These are phyloP conservation scores for Vachellia pachyceras DNA, from an alignment of 306 rosid genomes.

Conservation along the genomic window DNA sequence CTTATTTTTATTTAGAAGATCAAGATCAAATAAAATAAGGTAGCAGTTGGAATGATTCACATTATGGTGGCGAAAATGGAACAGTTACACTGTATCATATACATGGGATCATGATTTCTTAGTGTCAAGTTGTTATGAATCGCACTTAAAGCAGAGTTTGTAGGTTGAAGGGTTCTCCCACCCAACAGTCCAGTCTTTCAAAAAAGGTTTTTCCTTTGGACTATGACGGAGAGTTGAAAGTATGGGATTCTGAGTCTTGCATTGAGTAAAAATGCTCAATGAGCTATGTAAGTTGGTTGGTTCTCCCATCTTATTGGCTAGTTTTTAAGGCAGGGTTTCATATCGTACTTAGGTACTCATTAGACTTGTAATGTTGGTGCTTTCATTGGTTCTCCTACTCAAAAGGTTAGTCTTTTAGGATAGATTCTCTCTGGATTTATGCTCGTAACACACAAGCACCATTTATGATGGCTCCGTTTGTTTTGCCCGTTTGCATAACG, in stretches of 20 bases:
- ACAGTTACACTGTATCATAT: not conserved
- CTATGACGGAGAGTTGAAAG: no score
- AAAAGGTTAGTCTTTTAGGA: not conserved
- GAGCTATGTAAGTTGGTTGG: no score
- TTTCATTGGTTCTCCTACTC: not conserved
- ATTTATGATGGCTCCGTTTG: no score
- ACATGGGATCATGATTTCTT: not conserved
- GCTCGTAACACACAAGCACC: not conserved
- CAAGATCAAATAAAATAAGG: slow-evolving; percentile 20
- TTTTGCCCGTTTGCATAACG: no score
- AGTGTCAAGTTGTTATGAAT: not conserved
- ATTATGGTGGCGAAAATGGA: slow-evolving; percentile 10
- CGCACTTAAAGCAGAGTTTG: no score
- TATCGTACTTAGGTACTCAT: no score
- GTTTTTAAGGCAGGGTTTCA: no score
- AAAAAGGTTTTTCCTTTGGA: not conserved
- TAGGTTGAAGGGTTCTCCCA: not conserved
- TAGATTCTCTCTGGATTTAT: no score
- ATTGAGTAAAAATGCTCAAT: no score
- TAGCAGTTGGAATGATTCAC: slow-evolving; percentile 4
- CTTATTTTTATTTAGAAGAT: not conserved
- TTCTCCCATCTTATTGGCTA: no score
- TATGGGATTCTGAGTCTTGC: no score
- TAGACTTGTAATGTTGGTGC: not conserved
- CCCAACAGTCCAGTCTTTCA: not conserved